Evolutionary conservation across 306 rosid species (phyloP).

Genomic region (Astragalus membranaceus): DNA sequence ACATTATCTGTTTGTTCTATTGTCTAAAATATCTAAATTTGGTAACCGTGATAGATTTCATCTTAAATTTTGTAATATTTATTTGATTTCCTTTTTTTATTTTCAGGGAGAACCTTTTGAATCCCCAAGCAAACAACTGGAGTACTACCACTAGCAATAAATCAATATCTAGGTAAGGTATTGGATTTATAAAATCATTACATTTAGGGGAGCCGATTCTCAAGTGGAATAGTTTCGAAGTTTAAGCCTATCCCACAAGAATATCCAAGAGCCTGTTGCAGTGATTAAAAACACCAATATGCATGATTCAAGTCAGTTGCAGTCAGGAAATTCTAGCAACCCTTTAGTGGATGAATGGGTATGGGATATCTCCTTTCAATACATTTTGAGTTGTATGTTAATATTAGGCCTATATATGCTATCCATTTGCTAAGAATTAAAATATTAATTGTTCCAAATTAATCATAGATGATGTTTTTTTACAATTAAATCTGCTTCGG

Average conservation of each 20-base stretch:
- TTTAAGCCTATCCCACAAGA: no score
- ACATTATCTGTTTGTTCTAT: neutral
- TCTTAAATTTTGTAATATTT: neutral
- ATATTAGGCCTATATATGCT: neutral
- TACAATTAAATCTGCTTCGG: no score
- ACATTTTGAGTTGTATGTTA: neutral
- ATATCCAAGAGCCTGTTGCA: neutral
- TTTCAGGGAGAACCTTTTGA: conserved; percentile 4
- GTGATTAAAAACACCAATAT: neutral
- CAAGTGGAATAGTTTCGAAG: no score
- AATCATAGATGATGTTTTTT: neutral
- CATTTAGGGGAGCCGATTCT: no score
- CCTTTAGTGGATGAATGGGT: conserved; percentile 25
- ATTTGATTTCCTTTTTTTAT: neutral
- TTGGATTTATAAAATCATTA: no score
- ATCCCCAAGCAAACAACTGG: neutral
- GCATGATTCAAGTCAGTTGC: neutral
- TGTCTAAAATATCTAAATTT: neutral
- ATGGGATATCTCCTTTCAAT: conserved; percentile 11
- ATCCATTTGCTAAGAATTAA: neutral
- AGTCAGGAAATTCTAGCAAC: neutral
- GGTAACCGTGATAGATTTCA: neutral
- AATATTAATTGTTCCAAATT: neutral
- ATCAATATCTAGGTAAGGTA: neutral
- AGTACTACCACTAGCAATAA: neutral